Conservation (phyloP, 2,329 filamentous ascomycete species). For the Colletotrichum viniferum region DNA sequence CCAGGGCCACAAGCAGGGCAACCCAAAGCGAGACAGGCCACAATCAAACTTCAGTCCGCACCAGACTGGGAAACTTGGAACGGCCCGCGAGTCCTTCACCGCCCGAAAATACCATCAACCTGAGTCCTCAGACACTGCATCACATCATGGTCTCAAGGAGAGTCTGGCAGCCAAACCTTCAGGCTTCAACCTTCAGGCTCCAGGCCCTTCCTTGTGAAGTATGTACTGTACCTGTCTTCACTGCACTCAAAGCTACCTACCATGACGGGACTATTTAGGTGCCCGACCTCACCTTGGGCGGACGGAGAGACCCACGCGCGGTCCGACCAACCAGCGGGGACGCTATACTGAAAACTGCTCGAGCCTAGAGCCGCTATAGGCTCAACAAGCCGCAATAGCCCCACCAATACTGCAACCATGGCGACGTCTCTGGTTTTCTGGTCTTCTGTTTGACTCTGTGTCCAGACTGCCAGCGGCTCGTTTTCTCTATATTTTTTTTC, state of each 20-base stretch:
- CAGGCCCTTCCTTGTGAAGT: neutral
- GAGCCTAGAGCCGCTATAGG: neutral
- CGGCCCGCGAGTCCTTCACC: neutral
- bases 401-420: constrained; percentile 6
- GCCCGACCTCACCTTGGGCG: neutral
- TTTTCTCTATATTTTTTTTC: neutral
- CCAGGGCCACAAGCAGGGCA: neutral
- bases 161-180: neutral
- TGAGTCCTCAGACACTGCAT: neutral
- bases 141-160: neutral
- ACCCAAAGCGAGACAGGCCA: constrained; percentile 7
- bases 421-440: constrained; percentile 6
- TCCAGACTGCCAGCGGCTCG: neutral
- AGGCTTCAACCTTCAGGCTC: neutral
- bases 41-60: constrained; percentile 4
- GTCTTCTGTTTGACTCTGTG: neutral
- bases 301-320: neutral
- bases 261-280: neutral
- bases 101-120: neutral
- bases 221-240: neutral
- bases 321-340: constrained; percentile 5
- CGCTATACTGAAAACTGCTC: neutral
- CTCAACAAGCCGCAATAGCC: neutral
- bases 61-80: constrained; percentile 10
- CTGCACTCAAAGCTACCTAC: neutral